Conservation (phyloP, 2,329 filamentous ascomycete species). For the Colletotrichum scovillei region DNA sequence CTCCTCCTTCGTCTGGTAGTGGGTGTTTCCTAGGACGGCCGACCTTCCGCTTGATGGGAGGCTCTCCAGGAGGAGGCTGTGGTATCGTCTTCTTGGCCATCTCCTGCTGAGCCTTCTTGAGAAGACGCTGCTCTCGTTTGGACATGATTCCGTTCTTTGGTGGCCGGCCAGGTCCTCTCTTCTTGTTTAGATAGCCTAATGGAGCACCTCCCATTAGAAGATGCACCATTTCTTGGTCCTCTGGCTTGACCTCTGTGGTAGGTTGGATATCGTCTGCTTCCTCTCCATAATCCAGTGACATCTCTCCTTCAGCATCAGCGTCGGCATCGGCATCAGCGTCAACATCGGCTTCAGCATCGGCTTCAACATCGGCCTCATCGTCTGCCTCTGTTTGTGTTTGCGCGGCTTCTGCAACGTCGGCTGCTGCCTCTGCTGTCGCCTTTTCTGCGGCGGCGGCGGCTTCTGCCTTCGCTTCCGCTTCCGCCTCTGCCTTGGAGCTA, state of each 20-base stretch:
- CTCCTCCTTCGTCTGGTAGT: conserved; percentile 64
- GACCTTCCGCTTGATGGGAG: conserved; percentile 71
- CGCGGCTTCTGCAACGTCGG: conserved; percentile 35
- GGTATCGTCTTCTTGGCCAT: conserved; percentile 63
- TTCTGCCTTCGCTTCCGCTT: conserved; percentile 43
- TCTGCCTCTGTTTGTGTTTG: conserved; percentile 39
- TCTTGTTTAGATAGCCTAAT: conserved; percentile 54
- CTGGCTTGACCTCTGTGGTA: conserved; percentile 40
- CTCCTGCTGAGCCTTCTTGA: conserved; percentile 69
- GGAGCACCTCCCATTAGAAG: conserved; percentile 47
- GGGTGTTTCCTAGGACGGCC: conserved; percentile 74
- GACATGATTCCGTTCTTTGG: conserved; percentile 88
- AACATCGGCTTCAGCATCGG: conserved; percentile 43
- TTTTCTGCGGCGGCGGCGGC: conserved; percentile 40
- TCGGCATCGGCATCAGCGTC: conserved; percentile 43
- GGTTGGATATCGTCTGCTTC: conserved; percentile 27
- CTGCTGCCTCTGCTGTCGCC: conserved; percentile 30
- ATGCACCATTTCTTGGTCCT: conserved; percentile 47
- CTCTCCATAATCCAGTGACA: conserved; percentile 39
- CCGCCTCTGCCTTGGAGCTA: background rate
- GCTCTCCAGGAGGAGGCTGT: conserved; percentile 58
- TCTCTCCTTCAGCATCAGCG: conserved; percentile 41
- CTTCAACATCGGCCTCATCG: conserved; percentile 41
- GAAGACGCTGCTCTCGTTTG: conserved; percentile 75
- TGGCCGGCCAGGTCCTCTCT: conserved; percentile 82